Conservation (phyloP, 768 basidiomycete genomes). For the Filobasidium wieringae region DNA sequence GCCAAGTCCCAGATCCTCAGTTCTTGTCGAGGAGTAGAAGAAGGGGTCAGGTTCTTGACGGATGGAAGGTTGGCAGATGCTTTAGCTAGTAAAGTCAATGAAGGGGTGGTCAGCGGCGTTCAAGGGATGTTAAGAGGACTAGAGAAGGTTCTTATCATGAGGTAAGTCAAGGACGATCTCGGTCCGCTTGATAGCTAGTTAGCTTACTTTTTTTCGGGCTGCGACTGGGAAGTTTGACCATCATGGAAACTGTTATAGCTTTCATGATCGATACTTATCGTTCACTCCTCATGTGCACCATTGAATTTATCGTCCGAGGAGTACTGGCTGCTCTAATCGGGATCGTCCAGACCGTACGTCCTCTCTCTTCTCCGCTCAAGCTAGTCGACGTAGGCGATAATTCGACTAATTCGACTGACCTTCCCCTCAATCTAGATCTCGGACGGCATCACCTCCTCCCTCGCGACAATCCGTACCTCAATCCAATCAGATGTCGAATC, state of each 20-base stretch:
- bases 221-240: slow-evolving; percentile 51
- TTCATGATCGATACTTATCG: slow-evolving; percentile 87
- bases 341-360: slow-evolving; percentile 67
- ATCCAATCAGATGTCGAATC: slow-evolving; percentile 60
- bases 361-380: background rate
- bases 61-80: slow-evolving; percentile 64
- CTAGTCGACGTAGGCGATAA: background rate
- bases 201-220: slow-evolving; percentile 41
- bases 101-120: slow-evolving; percentile 62
- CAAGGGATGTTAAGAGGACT: slow-evolving; percentile 69
- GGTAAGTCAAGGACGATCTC: slow-evolving; percentile 13
- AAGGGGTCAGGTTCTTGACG: slow-evolving; percentile 65
- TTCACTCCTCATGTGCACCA: slow-evolving; percentile 83
- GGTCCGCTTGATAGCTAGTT: background rate
- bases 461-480: slow-evolving; percentile 52
- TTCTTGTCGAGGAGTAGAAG: slow-evolving; percentile 73
- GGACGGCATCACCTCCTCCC: slow-evolving; percentile 51
- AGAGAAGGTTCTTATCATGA: slow-evolving; percentile 51
- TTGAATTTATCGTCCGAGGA: slow-evolving; percentile 77
- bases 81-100: slow-evolving; percentile 71
- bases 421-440: slow-evolving; percentile 56
- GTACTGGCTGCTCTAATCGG: slow-evolving; percentile 65
- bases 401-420: background rate
- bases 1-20: slow-evolving; percentile 67
- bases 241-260: slow-evolving; percentile 77